Evolutionary conservation across 192 early-diverging fungal species (phyloP).

Genomic region (Phycomyces blakesleeanus): DNA sequence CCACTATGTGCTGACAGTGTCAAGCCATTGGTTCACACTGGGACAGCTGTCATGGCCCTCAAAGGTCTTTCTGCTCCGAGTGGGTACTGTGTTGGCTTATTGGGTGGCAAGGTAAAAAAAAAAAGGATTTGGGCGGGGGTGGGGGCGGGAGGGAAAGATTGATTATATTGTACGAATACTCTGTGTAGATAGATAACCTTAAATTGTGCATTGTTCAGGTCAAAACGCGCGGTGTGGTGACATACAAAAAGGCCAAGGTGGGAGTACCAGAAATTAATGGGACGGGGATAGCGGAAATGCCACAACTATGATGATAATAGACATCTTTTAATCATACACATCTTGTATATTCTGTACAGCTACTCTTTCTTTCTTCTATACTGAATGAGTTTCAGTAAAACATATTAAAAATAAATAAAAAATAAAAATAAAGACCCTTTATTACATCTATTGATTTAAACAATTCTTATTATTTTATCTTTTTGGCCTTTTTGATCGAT

Average conservation of each 20-base stretch:
- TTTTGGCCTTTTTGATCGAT: no score
- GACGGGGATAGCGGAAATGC: slow-evolving; percentile 24
- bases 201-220: no score
- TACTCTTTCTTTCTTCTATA: neutral
- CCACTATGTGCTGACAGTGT: slow-evolving; percentile 44
- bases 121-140: no score
- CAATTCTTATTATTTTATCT: no score
- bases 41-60: slow-evolving; percentile 24
- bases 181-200: no score
- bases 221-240: slow-evolving; percentile 42
- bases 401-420: neutral
- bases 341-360: slow-evolving; percentile 4
- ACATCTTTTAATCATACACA: neutral
- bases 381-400: neutral
- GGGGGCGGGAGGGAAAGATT: neutral
- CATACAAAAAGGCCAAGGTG: slow-evolving; percentile 43
- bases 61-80: slow-evolving; percentile 26
- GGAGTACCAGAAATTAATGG: slow-evolving; percentile 52
- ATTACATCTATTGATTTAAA: no score
- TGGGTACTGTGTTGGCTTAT: slow-evolving; percentile 22
- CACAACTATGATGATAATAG: neutral
- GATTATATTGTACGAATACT: no score
- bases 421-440: no score
- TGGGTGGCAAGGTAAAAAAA: slow-evolving; percentile 36
- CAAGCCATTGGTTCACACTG: slow-evolving; percentile 20